A percentile compares a stretch with the other conserved stretches of the same genome.
phyloP scores from a whole-genome alignment of 2,329 filamentous ascomycete genomes.

The Epichloe coenophiala region DNA sequence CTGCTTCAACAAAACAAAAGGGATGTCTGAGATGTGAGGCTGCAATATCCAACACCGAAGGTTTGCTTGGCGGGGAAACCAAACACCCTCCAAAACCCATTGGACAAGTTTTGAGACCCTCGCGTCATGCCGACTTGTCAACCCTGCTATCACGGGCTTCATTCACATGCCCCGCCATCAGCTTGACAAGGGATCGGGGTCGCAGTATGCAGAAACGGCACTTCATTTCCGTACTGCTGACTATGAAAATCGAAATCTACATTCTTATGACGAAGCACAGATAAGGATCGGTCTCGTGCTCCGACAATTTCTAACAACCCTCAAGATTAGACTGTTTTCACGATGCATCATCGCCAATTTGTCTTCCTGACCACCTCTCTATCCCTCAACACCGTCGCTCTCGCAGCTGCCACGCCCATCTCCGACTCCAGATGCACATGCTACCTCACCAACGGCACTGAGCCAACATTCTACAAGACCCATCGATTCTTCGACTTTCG shows the following conservation, averaged over 20 bases:
- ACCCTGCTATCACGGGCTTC: no score
- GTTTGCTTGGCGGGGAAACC: no score
- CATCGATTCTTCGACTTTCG: slow-evolving; percentile 40
- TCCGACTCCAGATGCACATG: slow-evolving; percentile 28
- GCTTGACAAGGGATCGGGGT: no score
- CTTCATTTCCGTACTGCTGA: not conserved
- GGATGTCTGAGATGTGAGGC: no score
- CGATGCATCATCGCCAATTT: not conserved
- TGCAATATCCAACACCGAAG: no score
- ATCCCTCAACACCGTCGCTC: not conserved
- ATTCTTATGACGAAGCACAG: not conserved
- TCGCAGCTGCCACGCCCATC: slow-evolving; percentile 6
- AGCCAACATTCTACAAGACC: slow-evolving; percentile 27
- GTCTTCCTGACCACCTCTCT: not conserved
- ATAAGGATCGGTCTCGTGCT: not conserved
- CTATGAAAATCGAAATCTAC: no score
- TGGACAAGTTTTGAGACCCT: no score
- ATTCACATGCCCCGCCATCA: no score
- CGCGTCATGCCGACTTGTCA: no score
- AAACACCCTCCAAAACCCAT: no score
- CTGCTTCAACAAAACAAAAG: no score
- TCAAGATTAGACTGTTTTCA: not conserved
- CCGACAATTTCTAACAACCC: not conserved
- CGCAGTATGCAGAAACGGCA: no score
- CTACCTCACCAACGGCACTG: slow-evolving; percentile 32